Percentiles rank a stretch among this genome's conserved stretches.
Evolutionary conservation across 2,329 filamentous ascomycete species (phyloP).

Genomic region (Geoglossum cookeanum): DNA sequence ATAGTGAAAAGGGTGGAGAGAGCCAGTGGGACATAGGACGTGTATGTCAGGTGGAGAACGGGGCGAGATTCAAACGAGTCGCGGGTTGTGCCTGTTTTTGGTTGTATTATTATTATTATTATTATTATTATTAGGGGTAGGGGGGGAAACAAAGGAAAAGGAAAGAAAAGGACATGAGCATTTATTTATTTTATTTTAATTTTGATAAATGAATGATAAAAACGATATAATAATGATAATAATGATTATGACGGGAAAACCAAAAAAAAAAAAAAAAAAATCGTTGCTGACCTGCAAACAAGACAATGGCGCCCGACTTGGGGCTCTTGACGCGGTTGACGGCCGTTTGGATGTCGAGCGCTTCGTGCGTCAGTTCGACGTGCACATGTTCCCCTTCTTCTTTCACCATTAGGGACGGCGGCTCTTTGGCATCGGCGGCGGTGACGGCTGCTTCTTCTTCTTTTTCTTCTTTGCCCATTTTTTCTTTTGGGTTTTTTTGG

Average conservation of each 20-base stretch:
- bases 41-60: constrained; percentile 60
- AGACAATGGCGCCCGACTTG: constrained; percentile 54
- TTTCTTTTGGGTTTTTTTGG: too few relatives aligned
- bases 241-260: too few relatives aligned
- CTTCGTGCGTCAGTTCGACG: constrained; percentile 46
- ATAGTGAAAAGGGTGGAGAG: constrained; percentile 50
- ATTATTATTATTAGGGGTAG: too few relatives aligned
- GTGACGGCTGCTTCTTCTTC: too few relatives aligned
- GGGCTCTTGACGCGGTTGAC: constrained; percentile 53
- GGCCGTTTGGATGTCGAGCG: constrained; percentile 35
- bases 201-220: too few relatives aligned
- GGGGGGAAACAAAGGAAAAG: constrained; percentile 3
- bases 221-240: too few relatives aligned
- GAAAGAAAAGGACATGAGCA: too few relatives aligned
- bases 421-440: too few relatives aligned
- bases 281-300: constrained; percentile 49
- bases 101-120: too few relatives aligned
- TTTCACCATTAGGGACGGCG: not conserved
- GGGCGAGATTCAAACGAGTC: constrained; percentile 52
- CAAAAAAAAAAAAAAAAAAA: too few relatives aligned
- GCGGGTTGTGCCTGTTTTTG: constrained; percentile 57
- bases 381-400: constrained; percentile 32
- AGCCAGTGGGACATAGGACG: constrained; percentile 51
- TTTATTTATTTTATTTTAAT: too few relatives aligned
- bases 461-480: too few relatives aligned